A percentile compares a stretch with the other conserved stretches of the same genome.
These are phyloP conservation scores for Diplodia intermedia DNA, from an alignment of 2,329 filamentous ascomycete genomes.

Conservation along the genomic window DNA sequence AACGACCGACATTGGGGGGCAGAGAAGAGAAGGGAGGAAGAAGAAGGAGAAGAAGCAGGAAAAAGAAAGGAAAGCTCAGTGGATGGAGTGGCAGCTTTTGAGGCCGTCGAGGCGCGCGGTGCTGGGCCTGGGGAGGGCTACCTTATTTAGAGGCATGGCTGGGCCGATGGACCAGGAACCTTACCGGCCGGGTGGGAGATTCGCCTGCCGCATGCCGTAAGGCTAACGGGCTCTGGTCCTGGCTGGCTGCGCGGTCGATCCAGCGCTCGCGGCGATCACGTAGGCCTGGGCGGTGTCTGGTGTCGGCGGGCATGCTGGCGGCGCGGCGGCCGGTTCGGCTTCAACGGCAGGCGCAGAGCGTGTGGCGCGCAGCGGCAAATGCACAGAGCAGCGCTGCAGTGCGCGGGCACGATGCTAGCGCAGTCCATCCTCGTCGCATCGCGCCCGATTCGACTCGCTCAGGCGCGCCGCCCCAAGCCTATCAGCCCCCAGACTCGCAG, in stretches of 20 bases:
- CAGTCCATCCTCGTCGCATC: conserved; percentile 24
- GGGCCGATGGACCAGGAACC: conserved; percentile 27
- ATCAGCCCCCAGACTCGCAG: conserved; percentile 6
- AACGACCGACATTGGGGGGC: conserved; percentile 29
- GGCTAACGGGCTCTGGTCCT: conserved; percentile 29
- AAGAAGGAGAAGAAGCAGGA: conserved; percentile 25
- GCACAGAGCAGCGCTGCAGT: conserved; percentile 18
- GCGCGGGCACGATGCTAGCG: conserved; percentile 26
- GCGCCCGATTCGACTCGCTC: conserved; percentile 16
- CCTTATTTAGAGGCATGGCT: conserved; percentile 27
- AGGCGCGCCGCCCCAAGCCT: conserved; percentile 22
- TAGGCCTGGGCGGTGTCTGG: conserved; percentile 23
- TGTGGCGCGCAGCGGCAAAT: conserved; percentile 28
- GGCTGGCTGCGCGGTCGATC: conserved; percentile 32
- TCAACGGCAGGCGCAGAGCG: conserved; percentile 26
- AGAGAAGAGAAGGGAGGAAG: conserved; percentile 10
- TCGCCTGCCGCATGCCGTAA: conserved; percentile 32
- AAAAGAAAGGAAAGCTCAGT: neutral
- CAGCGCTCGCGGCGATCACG: conserved; percentile 33
- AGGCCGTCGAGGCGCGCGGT: neutral
- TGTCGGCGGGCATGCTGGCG: neutral
- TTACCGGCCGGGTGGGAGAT: conserved; percentile 32
- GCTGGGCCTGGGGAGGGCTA: conserved; percentile 27
- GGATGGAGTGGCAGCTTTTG: conserved; percentile 9
- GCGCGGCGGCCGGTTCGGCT: conserved; percentile 18